phyloP scores from a whole-genome alignment of 495 filamentous ascomycete genomes.

The Aspergillus campestris region DNA sequence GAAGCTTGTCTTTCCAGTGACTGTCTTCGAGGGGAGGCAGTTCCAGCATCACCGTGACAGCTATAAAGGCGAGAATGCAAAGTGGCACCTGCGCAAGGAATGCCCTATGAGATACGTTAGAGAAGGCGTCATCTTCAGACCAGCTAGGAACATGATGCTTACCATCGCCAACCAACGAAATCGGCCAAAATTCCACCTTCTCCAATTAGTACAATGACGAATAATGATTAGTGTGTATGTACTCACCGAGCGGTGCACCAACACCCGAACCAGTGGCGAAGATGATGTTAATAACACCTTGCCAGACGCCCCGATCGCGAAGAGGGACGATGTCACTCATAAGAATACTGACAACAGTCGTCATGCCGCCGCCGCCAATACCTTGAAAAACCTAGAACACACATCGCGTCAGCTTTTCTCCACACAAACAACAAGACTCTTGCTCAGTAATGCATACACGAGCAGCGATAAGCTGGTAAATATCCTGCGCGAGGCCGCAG shows the following conservation, averaged over 20 bases:
- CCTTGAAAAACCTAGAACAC: slow-evolving; percentile 48
- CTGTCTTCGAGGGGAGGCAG: slow-evolving; percentile 47
- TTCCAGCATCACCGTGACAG: slow-evolving; percentile 55
- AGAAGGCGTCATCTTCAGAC: not conserved
- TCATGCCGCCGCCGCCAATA: slow-evolving; percentile 82
- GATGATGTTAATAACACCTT: slow-evolving; percentile 76
- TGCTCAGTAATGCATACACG: slow-evolving; percentile 26
- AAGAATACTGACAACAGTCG: slow-evolving; percentile 67
- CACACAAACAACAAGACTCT: not conserved
- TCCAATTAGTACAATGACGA: not conserved
- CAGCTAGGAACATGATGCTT: slow-evolving; percentile 11
- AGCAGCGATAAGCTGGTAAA: slow-evolving; percentile 62
- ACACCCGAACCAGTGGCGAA: slow-evolving; percentile 60
- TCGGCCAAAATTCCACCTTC: slow-evolving; percentile 62
- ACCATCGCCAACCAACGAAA: slow-evolving; percentile 77
- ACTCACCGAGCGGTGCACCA: slow-evolving; percentile 61
- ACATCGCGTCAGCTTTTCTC: not conserved
- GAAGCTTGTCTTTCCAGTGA: slow-evolving; percentile 56
- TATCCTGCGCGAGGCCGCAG: slow-evolving; percentile 63
- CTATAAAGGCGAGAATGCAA: slow-evolving; percentile 56
- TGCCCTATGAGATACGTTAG: slow-evolving; percentile 38
- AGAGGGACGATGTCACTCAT: slow-evolving; percentile 71
- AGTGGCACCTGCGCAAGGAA: slow-evolving; percentile 67
- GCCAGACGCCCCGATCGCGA: slow-evolving; percentile 70
- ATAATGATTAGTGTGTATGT: not conserved